phyloP scores from a whole-genome alignment of 129 eudicot genomes.

The Flaveria linearis region DNA sequence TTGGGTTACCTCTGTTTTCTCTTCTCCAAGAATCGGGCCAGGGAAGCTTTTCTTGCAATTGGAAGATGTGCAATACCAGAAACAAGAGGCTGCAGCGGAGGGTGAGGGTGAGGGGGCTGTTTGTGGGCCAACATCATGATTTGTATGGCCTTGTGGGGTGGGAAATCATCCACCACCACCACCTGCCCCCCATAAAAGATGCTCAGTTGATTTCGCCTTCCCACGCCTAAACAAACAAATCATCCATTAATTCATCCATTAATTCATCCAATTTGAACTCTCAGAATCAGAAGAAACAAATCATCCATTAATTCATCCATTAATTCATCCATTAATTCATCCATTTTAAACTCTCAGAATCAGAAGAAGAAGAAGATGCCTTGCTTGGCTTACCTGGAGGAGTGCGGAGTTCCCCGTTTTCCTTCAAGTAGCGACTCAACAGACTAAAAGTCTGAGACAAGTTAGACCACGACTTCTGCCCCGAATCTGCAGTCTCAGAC shows the following conservation, averaged over 20 bases:
- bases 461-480: no score
- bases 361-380: no score
- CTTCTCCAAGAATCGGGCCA: conserved; percentile 86
- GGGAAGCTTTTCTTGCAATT: conserved; percentile 84
- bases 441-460: background rate
- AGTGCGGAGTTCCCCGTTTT: conserved; percentile 37
- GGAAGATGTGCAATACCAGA: conserved; percentile 59
- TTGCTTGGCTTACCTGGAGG: no score
- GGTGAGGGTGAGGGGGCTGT: no score
- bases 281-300: no score
- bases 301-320: no score
- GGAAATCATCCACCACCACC: conserved; percentile 67
- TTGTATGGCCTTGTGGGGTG: conserved; percentile 74
- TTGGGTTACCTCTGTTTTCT: conserved; percentile 61
- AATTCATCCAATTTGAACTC: no score
- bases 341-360: no score
- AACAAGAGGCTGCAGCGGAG: no score
- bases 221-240: background rate
- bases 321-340: no score
- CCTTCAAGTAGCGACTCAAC: conserved; percentile 33
- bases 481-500: conserved; percentile 61
- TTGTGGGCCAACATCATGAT: conserved; percentile 40
- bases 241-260: no score
- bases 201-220: background rate
- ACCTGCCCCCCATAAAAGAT: conserved; percentile 77